A percentile compares a stretch with the other conserved stretches of the same genome.
Conservation (phyloP, 139 green algal species). For the Bryopsis sp. region DNA sequence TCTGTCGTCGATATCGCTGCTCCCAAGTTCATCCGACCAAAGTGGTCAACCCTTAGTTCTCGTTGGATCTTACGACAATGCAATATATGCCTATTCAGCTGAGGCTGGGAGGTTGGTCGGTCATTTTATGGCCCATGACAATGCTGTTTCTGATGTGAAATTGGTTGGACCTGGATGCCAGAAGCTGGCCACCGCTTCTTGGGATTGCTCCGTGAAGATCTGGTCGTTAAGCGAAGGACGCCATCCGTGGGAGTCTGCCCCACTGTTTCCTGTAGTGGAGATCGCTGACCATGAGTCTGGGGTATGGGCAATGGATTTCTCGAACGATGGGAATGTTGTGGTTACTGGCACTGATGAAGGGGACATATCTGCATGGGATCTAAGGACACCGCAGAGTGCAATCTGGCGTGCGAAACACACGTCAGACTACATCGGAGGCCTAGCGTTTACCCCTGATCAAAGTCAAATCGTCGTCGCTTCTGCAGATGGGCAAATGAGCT, state of each 20-base stretch:
- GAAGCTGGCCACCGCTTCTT: constrained; percentile 44
- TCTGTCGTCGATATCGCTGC: constrained; percentile 15
- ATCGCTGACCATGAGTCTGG: constrained; percentile 38
- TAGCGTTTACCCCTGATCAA: constrained; percentile 33
- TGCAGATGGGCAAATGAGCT: constrained; percentile 37
- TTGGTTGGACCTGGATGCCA: neutral
- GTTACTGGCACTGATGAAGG: constrained; percentile 64
- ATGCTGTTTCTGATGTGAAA: constrained; percentile 53
- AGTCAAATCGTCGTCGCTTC: constrained; percentile 30
- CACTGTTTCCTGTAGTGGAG: constrained; percentile 23
- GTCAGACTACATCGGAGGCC: constrained; percentile 52
- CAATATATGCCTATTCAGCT: constrained; percentile 39
- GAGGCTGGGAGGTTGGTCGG: constrained; percentile 41
- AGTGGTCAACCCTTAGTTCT: constrained; percentile 37
- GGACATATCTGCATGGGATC: constrained; percentile 44
- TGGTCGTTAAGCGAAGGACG: constrained; percentile 52
- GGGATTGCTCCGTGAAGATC: constrained; percentile 62
- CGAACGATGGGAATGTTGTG: constrained; percentile 25
- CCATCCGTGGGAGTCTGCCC: constrained; percentile 42
- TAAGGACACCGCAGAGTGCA: constrained; percentile 20
- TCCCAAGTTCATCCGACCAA: neutral
- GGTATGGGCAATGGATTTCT: constrained; percentile 42
- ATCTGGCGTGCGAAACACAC: constrained; percentile 23
- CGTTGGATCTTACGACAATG: constrained; percentile 42
- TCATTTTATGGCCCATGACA: constrained; percentile 47